Percentiles rank a stretch among this genome's conserved stretches.
These are phyloP conservation scores for Stenocarpella maydis DNA, from an alignment of 2,329 filamentous ascomycete genomes.

Conservation along the genomic window DNA sequence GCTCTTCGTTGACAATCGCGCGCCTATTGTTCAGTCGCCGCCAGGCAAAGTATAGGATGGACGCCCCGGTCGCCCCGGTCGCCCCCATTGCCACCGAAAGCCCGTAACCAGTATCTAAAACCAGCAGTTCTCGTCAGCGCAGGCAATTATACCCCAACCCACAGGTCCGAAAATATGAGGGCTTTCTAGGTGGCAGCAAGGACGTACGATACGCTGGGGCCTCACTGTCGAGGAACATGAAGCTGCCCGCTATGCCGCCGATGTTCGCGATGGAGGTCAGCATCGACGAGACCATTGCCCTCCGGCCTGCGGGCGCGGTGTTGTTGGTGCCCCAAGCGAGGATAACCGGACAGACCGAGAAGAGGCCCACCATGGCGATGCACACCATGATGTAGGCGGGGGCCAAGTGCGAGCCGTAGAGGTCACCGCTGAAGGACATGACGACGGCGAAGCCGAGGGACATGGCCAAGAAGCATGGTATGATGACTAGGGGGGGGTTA, in stretches of 20 bases:
- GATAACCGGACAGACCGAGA: neutral
- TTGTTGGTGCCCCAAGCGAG: slow-evolving; percentile 18
- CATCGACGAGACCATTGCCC: neutral
- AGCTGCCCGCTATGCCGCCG: slow-evolving; percentile 21
- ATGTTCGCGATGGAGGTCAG: slow-evolving; percentile 2
- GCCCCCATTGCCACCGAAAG: neutral
- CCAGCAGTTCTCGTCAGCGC: neutral
- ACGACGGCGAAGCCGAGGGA: neutral
- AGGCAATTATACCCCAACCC: no score
- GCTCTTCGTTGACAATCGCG: neutral
- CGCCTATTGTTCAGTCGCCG: neutral
- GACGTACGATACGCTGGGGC: neutral
- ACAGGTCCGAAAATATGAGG: accelerated
- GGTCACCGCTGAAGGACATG: neutral
- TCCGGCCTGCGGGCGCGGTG: slow-evolving; percentile 12
- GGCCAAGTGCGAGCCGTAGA: neutral
- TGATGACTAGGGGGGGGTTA: neutral
- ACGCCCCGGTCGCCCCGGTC: neutral
- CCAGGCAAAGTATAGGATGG: neutral
- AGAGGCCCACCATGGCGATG: neutral
- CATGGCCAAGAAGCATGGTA: slow-evolving; percentile 5
- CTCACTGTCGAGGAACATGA: slow-evolving; percentile 20
- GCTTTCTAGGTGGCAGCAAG: neutral
- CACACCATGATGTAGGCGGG: slow-evolving; percentile 10
- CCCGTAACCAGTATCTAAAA: neutral